Percentiles rank a stretch among this genome's conserved stretches.
These are phyloP conservation scores for Mortierella sp. DNA, from an alignment of 371 early-diverging fungal genomes.

Conservation along the genomic window DNA sequence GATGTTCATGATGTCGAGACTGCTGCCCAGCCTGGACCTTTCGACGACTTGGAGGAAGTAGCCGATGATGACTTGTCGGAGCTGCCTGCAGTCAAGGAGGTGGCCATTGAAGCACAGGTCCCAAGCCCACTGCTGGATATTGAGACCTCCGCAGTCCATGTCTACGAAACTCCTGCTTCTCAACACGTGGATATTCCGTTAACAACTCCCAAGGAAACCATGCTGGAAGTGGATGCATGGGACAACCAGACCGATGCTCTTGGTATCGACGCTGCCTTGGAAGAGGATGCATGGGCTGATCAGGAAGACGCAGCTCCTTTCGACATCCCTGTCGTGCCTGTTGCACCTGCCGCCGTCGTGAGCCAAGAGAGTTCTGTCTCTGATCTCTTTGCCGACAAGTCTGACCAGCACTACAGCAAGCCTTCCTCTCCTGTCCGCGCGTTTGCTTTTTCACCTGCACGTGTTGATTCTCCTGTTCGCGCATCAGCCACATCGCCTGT, in stretches of 20 bases:
- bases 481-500: not conserved
- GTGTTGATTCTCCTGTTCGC: not conserved
- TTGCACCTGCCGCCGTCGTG: not conserved
- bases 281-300: slow-evolving; percentile 8
- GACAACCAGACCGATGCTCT: not conserved
- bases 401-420: not conserved
- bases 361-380: not conserved
- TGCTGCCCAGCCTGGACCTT: not conserved
- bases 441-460: not conserved
- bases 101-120: not conserved
- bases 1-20: not conserved
- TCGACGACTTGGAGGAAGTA: not conserved
- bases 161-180: not conserved
- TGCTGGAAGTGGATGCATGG: slow-evolving; percentile 20
- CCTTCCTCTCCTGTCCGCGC: not conserved
- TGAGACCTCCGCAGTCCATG: not conserved
- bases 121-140: not conserved
- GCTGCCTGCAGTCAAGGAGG: not conserved
- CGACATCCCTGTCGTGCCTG: not conserved
- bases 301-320: not conserved
- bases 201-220: not conserved
- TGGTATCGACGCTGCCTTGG: not conserved
- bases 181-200: not conserved
- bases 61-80: not conserved
- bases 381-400: not conserved